phyloP scores from a whole-genome alignment of 768 basidiomycete species.

The Paxillus ammoniavirescens region DNA sequence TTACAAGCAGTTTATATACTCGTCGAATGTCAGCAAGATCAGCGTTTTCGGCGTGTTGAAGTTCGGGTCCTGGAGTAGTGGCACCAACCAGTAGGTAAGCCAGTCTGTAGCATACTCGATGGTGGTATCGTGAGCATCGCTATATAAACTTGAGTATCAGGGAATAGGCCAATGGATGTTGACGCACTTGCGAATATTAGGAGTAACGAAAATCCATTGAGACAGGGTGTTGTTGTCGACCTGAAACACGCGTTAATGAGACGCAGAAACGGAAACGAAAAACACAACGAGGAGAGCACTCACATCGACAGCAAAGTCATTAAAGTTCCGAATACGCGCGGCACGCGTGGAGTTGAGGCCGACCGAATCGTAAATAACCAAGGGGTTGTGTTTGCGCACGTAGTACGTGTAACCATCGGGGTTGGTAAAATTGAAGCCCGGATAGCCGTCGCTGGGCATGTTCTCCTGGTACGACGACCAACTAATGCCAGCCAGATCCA shows the following conservation, averaged over 20 bases:
- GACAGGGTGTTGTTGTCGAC: slow-evolving; percentile 43
- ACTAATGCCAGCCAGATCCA: slow-evolving; percentile 54
- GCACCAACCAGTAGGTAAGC: slow-evolving; percentile 49
- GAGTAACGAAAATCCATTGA: slow-evolving; percentile 63
- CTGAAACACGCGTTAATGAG: slow-evolving; percentile 8
- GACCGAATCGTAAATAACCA: slow-evolving; percentile 51
- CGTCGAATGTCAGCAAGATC: slow-evolving; percentile 63
- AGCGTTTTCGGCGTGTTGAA: slow-evolving; percentile 58
- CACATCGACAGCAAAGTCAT: slow-evolving; percentile 58
- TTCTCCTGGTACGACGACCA: slow-evolving; percentile 66
- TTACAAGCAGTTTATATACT: slow-evolving; percentile 36
- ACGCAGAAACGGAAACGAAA: neutral
- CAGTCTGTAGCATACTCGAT: slow-evolving; percentile 46
- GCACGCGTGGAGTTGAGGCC: slow-evolving; percentile 40
- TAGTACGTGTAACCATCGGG: slow-evolving; percentile 46
- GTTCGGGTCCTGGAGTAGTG: slow-evolving; percentile 45
- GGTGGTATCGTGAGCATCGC: slow-evolving; percentile 62
- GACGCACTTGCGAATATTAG: slow-evolving; percentile 44
- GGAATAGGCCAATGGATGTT: neutral
- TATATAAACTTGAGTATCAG: slow-evolving; percentile 18
- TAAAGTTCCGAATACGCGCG: slow-evolving; percentile 54
- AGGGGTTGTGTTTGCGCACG: slow-evolving; percentile 56
- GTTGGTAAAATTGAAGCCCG: slow-evolving; percentile 36
- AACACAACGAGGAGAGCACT: neutral
- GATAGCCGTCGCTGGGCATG: slow-evolving; percentile 50